Percentiles rank a stretch among this genome's conserved stretches.
These are phyloP conservation scores for Pythium vanterpoolii DNA, from an alignment of 352 stramenopile species.

Conservation along the genomic window DNA sequence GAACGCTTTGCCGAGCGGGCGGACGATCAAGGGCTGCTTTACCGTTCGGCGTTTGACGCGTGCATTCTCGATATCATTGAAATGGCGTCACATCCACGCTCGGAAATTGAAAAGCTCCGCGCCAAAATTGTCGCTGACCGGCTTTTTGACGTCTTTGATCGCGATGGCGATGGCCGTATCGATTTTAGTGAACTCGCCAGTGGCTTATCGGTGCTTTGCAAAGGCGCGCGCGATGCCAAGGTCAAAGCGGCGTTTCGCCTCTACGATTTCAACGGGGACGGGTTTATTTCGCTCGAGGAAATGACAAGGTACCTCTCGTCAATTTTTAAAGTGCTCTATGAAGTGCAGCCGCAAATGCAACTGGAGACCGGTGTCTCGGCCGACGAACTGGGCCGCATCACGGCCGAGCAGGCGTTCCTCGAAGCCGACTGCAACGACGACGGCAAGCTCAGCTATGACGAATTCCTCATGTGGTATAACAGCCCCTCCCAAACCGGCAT, in stretches of 20 bases:
- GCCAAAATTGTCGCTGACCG: conserved; percentile 71
- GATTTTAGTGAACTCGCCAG: conserved; percentile 87
- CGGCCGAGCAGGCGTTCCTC: conserved; percentile 79
- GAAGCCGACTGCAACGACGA: conserved; percentile 80
- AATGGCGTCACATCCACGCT: conserved; percentile 54
- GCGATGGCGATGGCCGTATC: conserved; percentile 70
- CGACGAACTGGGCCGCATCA: conserved; percentile 75
- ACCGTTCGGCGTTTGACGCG: conserved; percentile 63
- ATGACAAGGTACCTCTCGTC: conserved; percentile 86
- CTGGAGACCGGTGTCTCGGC: conserved; percentile 62
- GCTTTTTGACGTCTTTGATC: conserved; percentile 80
- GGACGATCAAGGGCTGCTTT: conserved; percentile 53
- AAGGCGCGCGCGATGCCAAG: conserved; percentile 75
- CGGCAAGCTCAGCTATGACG: conserved; percentile 83
- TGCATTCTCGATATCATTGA: conserved; percentile 75
- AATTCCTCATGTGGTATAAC: conserved; percentile 87
- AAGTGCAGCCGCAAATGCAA: conserved; percentile 72
- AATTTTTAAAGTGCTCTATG: conserved; percentile 88
- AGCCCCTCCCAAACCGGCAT: conserved; percentile 64
- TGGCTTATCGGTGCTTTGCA: conserved; percentile 82
- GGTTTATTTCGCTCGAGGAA: conserved; percentile 81
- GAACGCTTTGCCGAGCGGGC: conserved; percentile 77
- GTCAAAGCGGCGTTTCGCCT: conserved; percentile 79
- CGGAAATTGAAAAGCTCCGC: conserved; percentile 58
- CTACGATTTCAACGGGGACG: conserved; percentile 87